Base-by-base conservation (phyloP, 257 asterid species). In the Solanum paucissectum region DNA sequence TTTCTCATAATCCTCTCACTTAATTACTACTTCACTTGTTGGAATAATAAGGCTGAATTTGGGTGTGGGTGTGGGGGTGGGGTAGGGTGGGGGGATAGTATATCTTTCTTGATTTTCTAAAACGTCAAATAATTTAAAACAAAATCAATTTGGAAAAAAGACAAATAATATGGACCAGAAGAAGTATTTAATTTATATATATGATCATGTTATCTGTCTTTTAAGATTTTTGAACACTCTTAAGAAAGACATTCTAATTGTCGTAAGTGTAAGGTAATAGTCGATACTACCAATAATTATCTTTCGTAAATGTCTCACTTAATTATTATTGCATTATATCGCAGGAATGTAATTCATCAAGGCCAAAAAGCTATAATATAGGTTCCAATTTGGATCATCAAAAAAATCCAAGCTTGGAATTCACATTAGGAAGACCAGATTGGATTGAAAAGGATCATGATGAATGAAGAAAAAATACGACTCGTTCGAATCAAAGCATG, bases 301-400 rank as follows among this genome's bases (percentile, higher is more conserved):
- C 5, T 29, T 1, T 6, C 11, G 7, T 68, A 29, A 68, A 29
- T 2, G 21, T 68, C 38, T 68, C 38, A 68, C 11, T 64, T n/a
- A 64, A 64, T 64, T 2, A 23, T 62, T 14, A 9, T 52, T 18
- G 16, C 34, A 25, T 64, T 68, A 6, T 27, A 69, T 71, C 2
- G 92, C 94, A 95, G 98, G 93, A 91, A 90, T 91, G 87, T 46
- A 90, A 88, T 40, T 74, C 88, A 13, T 60, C 88, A 13, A 86
- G 83, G 82, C 90, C 87, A 23, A 92, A 91, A 83, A 90, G 90
- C 89, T 83, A 73, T 14, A 73, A 73, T 34, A 20, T 73, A 34
- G 29, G 46, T 73, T 73, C 49, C 49, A 73, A 87, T 33, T 49
- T 86, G 86, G 83, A 69, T 66, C 87, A 90, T 55, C 91, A 90